phyloP scores from a whole-genome alignment of 2,329 filamentous ascomycete genomes.

The Chalaropsis thielavioides region DNA sequence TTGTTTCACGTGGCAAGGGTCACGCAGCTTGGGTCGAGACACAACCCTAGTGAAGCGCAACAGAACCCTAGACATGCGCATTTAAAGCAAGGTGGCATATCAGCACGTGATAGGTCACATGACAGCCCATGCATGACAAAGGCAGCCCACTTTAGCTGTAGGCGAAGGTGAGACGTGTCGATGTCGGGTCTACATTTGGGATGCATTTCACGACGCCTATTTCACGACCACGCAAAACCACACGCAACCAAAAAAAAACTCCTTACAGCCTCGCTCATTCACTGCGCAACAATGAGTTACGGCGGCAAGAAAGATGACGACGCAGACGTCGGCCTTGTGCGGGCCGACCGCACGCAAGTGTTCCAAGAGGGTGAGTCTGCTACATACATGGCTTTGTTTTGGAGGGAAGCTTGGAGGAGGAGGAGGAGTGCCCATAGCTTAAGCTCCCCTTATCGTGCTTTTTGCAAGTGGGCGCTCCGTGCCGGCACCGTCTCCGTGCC shows the following conservation, averaged over 20 bases:
- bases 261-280: slow-evolving; percentile 9
- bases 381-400: too few relatives aligned
- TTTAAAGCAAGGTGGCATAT: background rate
- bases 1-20: too few relatives aligned
- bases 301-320: slow-evolving; percentile 99
- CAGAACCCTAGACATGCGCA: too few relatives aligned
- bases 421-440: slow-evolving; percentile 10
- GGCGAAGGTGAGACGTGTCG: slow-evolving; percentile 17
- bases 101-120: slow-evolving; percentile 1
- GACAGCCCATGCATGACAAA: background rate
- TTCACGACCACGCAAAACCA: background rate
- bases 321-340: slow-evolving; percentile 82
- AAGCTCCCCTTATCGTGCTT: slow-evolving; percentile 6
- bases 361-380: slow-evolving; percentile 80
- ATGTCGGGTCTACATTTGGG: slow-evolving; percentile 12
- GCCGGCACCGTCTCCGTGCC: too few relatives aligned
- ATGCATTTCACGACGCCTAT: slow-evolving; percentile 7
- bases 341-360: slow-evolving; percentile 92
- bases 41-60: too few relatives aligned
- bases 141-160: background rate
- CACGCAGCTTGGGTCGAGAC: too few relatives aligned
- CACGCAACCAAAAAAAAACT: background rate
- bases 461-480: background rate
- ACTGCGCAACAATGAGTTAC: slow-evolving; percentile 65
- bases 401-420: too few relatives aligned